phyloP scores from a whole-genome alignment of 2,329 filamentous ascomycete genomes.

The Cordyceps farinosa region DNA sequence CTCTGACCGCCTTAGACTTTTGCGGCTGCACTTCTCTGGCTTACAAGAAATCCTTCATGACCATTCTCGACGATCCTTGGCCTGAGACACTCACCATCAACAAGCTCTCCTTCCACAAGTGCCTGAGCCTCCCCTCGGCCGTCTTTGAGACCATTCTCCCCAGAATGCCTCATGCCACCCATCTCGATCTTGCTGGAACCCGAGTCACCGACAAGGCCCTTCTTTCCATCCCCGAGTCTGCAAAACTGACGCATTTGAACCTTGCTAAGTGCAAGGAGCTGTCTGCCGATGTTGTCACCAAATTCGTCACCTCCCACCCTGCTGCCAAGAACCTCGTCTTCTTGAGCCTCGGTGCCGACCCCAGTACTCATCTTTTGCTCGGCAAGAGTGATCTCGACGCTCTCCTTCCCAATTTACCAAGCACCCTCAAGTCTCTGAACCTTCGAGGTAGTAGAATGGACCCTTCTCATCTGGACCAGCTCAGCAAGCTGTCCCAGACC shows the following conservation, averaged over 20 bases:
- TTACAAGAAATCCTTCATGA: constrained; percentile 64
- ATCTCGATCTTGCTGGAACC: constrained; percentile 76
- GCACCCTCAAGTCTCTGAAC: constrained; percentile 67
- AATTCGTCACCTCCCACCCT: constrained; percentile 68
- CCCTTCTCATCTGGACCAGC: constrained; percentile 57
- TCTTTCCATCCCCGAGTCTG: constrained; percentile 65
- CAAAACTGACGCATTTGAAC: constrained; percentile 72
- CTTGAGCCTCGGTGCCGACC: constrained; percentile 70
- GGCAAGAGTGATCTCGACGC: constrained; percentile 60
- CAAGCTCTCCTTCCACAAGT: constrained; percentile 74
- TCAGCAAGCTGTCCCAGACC: constrained; percentile 62
- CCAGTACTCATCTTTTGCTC: constrained; percentile 68
- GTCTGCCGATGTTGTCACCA: constrained; percentile 61
- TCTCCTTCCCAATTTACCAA: constrained; percentile 63
- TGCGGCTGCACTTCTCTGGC: constrained; percentile 67
- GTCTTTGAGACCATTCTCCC: constrained; percentile 69
- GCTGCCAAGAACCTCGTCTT: constrained; percentile 65
- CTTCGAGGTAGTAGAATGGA: constrained; percentile 72
- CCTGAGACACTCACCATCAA: constrained; percentile 57
- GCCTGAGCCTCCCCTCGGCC: constrained; percentile 62
- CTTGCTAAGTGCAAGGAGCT: constrained; percentile 71
- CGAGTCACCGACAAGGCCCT: constrained; percentile 70
- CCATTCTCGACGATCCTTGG: constrained; percentile 50
- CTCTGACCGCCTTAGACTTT: constrained; percentile 68
- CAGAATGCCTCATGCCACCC: constrained; percentile 65